A percentile compares a stretch with the other conserved stretches of the same genome.
phyloP scores from a whole-genome alignment of 2,329 filamentous ascomycete species.

The Talaromyces funiculosus region DNA sequence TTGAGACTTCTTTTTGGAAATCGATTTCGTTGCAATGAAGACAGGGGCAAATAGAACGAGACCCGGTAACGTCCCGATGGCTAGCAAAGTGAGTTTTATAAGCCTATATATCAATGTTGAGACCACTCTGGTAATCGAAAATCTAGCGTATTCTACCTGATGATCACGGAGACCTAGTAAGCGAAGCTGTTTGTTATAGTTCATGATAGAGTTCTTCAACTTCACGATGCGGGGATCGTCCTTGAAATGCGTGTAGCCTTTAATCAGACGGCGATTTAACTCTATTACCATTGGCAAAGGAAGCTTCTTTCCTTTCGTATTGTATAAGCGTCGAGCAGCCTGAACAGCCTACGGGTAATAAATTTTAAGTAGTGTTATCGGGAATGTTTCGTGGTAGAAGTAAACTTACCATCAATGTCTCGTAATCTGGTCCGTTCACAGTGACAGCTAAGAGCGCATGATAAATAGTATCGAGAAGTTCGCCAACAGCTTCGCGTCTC shows the following conservation, averaged over 20 bases:
- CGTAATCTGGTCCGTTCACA: constrained; percentile 87
- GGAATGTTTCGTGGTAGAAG: background rate
- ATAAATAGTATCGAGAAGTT: constrained; percentile 80
- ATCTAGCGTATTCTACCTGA: constrained; percentile 85
- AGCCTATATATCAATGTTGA: constrained; percentile 74
- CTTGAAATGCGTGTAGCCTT: constrained; percentile 89
- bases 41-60: constrained; percentile 82
- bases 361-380: background rate
- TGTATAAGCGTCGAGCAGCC: constrained; percentile 87
- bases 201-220: constrained; percentile 67
- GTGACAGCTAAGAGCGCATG: constrained; percentile 81
- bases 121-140: constrained; percentile 71
- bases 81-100: constrained; percentile 68
- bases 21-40: constrained; percentile 76
- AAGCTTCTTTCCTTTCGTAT: constrained; percentile 87
- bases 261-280: constrained; percentile 82
- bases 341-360: constrained; percentile 74
- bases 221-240: constrained; percentile 76
- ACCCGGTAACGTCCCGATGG: constrained; percentile 77
- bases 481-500: constrained; percentile 77
- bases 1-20: constrained; percentile 74
- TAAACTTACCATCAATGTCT: constrained; percentile 72
- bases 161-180: constrained; percentile 87
- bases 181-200: constrained; percentile 81
- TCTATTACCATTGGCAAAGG: constrained; percentile 90